Base-by-base conservation (phyloP, 1,284 basidiomycete species). In the Cystobasidium pallidum region DNA sequence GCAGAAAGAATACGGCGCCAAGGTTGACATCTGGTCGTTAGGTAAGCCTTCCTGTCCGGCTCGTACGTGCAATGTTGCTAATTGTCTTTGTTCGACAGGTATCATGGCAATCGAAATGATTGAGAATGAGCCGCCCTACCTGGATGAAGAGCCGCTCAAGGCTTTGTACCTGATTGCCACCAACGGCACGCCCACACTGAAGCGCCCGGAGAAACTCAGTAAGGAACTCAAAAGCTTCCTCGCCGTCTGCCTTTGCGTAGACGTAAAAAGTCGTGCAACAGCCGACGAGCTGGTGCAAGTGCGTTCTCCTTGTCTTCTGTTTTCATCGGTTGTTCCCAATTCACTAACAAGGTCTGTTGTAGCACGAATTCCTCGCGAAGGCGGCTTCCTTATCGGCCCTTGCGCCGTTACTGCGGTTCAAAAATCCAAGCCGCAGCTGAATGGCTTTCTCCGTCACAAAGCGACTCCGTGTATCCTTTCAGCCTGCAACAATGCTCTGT, bases 31-130 rank as follows among this genome's bases (percentile, higher is more conserved):
- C 73, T 99, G 96, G 96, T 91, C 88, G 81, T 83, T 99, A 78
- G 96, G 95, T 26, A 59, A 30, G 67, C 24, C 63, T 67, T 0
- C n/a, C 26, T 32, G 19, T 21, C 28, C 17, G 7, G 11, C 1
- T 19, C 3, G 6, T 1, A 2, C 6, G 15, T 1, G 7, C 11
- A 2, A 24, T 41, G 3, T 7, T 19, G 21, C 30, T 21, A 3
- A n/a, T 21, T 6, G 54, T 11, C 6, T 58, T 7, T 1, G 19
- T 52, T 6, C 36, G 10, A 13, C 49, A 66, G 95, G 95, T 4
- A 99, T 99, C 84, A 95, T 99, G 92, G 94, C 94, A 28, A 99
- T 99, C 76, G 93, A 99, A 83, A 99, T 99, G 95, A 97, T 99
- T 78, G 96, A 99, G 82, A 94, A 94, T 80, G 95, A 99, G 81